Evolutionary conservation across 179 eudicot species (phyloP).

Genomic region (Heliamphora pulchella): DNA sequence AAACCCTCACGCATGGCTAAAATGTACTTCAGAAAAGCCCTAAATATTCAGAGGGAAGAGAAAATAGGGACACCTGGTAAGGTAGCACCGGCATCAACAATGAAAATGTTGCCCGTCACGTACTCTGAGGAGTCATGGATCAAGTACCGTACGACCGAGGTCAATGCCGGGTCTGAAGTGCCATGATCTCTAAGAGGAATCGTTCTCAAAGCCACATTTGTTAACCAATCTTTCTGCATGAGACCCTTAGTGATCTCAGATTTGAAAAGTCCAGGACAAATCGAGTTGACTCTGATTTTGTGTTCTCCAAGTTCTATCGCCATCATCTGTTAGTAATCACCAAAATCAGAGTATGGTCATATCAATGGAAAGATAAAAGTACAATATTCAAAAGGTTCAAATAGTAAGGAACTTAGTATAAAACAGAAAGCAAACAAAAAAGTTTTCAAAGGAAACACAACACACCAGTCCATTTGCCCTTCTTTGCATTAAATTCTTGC

Average conservation of each 20-base stretch:
- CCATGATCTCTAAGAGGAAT: conserved; percentile 41
- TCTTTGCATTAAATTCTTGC: neutral
- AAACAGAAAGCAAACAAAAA: neutral
- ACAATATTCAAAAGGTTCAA: no score
- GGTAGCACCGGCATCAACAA: conserved; percentile 59
- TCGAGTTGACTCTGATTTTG: conserved; percentile 54
- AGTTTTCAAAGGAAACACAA: neutral
- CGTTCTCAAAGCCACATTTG: conserved; percentile 29
- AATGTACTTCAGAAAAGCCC: neutral
- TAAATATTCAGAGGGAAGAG: conserved; percentile 43
- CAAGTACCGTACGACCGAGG: conserved; percentile 53
- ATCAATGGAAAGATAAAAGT: neutral
- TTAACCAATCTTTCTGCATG: conserved; percentile 46
- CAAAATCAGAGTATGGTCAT: neutral
- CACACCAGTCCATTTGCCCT: no score
- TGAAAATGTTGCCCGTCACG: conserved; percentile 54
- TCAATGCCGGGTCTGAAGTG: conserved; percentile 54
- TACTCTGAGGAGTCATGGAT: conserved; percentile 55
- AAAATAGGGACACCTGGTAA: conserved; percentile 62
- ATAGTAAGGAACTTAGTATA: neutral
- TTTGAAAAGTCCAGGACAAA: conserved; percentile 57
- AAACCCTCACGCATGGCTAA: neutral
- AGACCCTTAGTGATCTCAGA: conserved; percentile 53
- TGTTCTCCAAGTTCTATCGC: conserved; percentile 54
- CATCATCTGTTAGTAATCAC: conserved; percentile 42